Base-by-base conservation (phyloP, 2,329 filamentous ascomycete genomes). In the Phyllosticta paracitricarpa region DNA sequence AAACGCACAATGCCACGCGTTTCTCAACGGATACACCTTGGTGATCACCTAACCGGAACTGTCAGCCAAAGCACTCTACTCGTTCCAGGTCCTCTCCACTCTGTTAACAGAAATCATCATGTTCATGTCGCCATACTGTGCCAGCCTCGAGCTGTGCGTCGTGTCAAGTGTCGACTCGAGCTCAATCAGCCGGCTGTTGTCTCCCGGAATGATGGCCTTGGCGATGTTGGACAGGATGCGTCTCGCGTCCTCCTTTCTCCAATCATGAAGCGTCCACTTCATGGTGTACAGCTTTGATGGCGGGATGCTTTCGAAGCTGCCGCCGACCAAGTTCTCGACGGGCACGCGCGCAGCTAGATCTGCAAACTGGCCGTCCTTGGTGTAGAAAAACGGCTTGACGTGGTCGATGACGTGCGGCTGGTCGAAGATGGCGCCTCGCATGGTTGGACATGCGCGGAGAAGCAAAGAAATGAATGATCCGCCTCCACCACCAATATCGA, bases 181-280 rank as follows among this genome's bases (percentile, higher is more conserved):
- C 3, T 78, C 65, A 2, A 78, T 63, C 8, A 78, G 62, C 2
- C 76, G 66, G 51, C 67, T 69, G 8, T 62, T 62, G 0, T 65
- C 63, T 0, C 64, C 63, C 3, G 30, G 48, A 1, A 65, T 63
- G 19, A 78, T 73, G 7, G 71, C 67, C 10, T 63, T 63, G 2
- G 74, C 71, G 67, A 72, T 66, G 22, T 66, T 68, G 7, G 48
- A 54, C 22, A 72, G 66, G 55, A 78, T 74, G 10, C 19, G 61
- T 2, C 65, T 26, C 2, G 68, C 70, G 3, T 75, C 62, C 0
- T 66, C 64, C 59, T 78, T 75, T 1, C 65, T 63, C 76, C 76
- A 78, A 63, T 78, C 69, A 58, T 78, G 76, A 12, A 78, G 68
- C 56, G 68, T 71, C 76, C 76, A 78, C 58, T 78, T 78, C 66